Conservation (phyloP, 2,329 filamentous ascomycete species). For the Pestalotiopsis sp. region DNA sequence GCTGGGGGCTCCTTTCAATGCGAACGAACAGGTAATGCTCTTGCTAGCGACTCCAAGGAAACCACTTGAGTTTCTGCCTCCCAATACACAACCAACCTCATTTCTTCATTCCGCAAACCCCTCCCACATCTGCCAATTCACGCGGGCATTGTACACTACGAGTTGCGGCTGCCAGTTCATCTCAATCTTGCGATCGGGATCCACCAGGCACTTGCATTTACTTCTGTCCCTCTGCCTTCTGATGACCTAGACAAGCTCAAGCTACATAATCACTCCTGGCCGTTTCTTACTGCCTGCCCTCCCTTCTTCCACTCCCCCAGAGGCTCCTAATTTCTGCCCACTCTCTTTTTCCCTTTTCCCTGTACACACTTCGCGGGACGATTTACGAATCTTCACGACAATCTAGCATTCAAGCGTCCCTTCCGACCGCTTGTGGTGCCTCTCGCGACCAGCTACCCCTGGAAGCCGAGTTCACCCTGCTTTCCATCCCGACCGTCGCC, state of each 20-base stretch:
- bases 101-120: constrained; percentile 13
- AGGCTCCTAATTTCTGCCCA: constrained; percentile 10
- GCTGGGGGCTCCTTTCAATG: constrained; percentile 24
- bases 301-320: background rate
- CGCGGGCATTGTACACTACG: constrained; percentile 25
- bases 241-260: constrained; percentile 15
- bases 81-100: constrained; percentile 19
- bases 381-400: constrained; percentile 10
- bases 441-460: background rate
- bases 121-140: constrained; percentile 10
- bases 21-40: constrained; percentile 35
- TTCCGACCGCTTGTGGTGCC: constrained; percentile 8
- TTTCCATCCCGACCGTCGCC: background rate
- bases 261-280: constrained; percentile 25
- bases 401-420: background rate
- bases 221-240: constrained; percentile 22
- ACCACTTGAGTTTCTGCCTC: constrained; percentile 21
- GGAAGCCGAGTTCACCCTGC: background rate
- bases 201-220: constrained; percentile 21
- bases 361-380: constrained; percentile 12
- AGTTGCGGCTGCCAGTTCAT: constrained; percentile 1
- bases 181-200: constrained; percentile 17
- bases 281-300: constrained; percentile 18
- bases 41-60: constrained; percentile 24
- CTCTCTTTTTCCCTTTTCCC: constrained; percentile 1